Evolutionary conservation across 140 eudicot genomes (phyloP), one percentile per base, ranked within the genome.

Genomic region (Oenanthe javanica): DNA sequence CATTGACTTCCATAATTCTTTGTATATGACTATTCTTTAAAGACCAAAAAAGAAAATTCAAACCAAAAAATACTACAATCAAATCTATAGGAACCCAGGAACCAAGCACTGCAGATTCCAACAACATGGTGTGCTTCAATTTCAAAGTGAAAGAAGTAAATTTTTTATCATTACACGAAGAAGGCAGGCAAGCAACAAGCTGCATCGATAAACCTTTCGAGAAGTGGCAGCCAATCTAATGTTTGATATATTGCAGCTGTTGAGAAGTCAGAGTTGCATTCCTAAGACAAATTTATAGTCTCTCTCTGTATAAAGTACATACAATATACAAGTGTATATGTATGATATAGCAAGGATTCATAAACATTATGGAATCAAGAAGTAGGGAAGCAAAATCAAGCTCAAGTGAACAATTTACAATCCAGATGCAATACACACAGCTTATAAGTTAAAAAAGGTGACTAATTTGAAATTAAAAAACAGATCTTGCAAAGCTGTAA

Each of bases 401-500:
- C 73, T 67, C 6, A 66, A 67, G 15, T 67, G 43, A 11, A 66
- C 43, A 27, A 27, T 0, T 9, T 2, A 69, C 47, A 27, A 69
- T 4, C 18, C 47, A 69, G 42, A 31, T 69, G 45, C 74, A 69
- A 11, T 27, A 66, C 42, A 66, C 8, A 27, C 6, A 67, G 6
- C 59, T 1, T 18, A 10, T 9, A 3, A 43, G 16, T 43, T 15
- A n/a, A 71, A 71, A 40, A 71, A 42, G 76, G 42, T 5, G 42
- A 42, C 25, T 71, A 47, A 74, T n/a, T 74, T 74, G 2, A 74
- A 46, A 1, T 55, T 69, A 43, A 52, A 79, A 48, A 63, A 45
- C 59, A 64, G 77, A 83, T 83, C 64, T 63, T 82, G 31, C 43
- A 74, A 61, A 74, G 51, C 5, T 18, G 64, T 4, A 25, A 48